Conservation (phyloP, 148 eudicot species). For the Rhododendron ovatum region DNA sequence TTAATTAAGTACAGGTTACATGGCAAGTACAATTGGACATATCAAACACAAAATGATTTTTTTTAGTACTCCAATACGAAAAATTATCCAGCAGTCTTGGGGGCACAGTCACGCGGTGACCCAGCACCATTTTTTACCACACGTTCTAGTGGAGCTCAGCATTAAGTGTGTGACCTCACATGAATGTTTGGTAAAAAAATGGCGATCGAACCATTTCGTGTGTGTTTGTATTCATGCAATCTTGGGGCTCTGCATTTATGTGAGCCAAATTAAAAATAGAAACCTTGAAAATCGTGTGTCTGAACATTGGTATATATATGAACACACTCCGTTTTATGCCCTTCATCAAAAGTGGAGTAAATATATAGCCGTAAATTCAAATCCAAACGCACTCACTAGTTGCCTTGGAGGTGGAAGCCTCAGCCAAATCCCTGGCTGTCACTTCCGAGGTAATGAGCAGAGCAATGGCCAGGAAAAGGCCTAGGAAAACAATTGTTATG, state of each 20-base stretch:
- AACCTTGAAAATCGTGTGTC: not conserved
- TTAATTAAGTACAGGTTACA: not conserved
- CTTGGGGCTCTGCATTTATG: too few species aligned
- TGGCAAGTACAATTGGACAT: not conserved
- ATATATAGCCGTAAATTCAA: not conserved
- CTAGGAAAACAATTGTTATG: constrained; percentile 9
- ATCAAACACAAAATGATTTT: too few species aligned
- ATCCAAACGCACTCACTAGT: not conserved
- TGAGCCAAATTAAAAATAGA: not conserved
- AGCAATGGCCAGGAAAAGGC: constrained; percentile 11
- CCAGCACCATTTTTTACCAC: too few species aligned
- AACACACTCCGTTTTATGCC: not conserved
- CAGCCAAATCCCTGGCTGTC: constrained; percentile 12
- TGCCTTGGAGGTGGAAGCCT: not conserved
- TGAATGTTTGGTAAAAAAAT: too few species aligned
- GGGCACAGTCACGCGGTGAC: too few species aligned
- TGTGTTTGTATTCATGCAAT: too few species aligned
- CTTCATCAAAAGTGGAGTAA: not conserved
- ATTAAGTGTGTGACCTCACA: too few species aligned
- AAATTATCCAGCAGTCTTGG: too few species aligned
- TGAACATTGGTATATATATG: not conserved
- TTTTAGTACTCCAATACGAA: too few species aligned
- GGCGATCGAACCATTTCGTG: too few species aligned
- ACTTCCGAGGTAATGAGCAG: constrained; percentile 14
- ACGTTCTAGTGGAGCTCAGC: too few species aligned